Evolutionary conservation across 2,329 filamentous ascomycete species (phyloP), one percentile per base, ranked within the genome.

Genomic region (Epichloe uncinata): DNA sequence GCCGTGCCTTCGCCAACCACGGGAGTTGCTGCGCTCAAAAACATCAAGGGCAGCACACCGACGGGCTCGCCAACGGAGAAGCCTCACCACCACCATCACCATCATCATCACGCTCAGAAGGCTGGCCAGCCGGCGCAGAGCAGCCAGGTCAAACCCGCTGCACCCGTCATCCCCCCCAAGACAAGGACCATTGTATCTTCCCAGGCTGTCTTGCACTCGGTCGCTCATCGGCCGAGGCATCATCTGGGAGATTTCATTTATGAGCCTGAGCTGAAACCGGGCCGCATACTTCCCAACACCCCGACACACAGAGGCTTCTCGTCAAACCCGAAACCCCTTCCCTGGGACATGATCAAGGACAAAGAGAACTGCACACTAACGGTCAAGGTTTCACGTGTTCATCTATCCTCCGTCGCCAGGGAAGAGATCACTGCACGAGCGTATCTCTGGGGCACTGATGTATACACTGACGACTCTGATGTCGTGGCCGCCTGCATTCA

Each of bases 401-500:
- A 93, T 59, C 72, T 98, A 7, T 79, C 78, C 8, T 66, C 79
- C 0, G 68, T 74, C 7, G 79, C 85, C 22, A 78, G 91, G 33
- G 86, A 93, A 62, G 87, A 94, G 56, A 90, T 97, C 47, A 94
- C 89, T 11, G 71, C 80, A 7, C 79, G 87, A 35, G 78, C 85
- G 18, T 86, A 87, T 7, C 66, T 98, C 0, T 98, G 91, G 90
- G 93, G 93, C 1, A 93, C 88, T 0, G 90, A 94, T 37, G 78
- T 98, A 6, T 97, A 97, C 63, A 95, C 89, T 0, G 93, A 98
- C 58, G 93, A 98, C 66, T 95, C 89, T 0, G 93, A 98, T 61
- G 81, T 93, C 0, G 77, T 98, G 22, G 91, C 89, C 0, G 90
- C 91, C 2, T 91, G 90, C 52, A 91, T 98, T 43, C 93, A 98